Percentiles rank a stretch among this genome's conserved stretches.
Evolutionary conservation across 768 basidiomycete genomes (phyloP).

Genomic region (Lenzites betulinus): DNA sequence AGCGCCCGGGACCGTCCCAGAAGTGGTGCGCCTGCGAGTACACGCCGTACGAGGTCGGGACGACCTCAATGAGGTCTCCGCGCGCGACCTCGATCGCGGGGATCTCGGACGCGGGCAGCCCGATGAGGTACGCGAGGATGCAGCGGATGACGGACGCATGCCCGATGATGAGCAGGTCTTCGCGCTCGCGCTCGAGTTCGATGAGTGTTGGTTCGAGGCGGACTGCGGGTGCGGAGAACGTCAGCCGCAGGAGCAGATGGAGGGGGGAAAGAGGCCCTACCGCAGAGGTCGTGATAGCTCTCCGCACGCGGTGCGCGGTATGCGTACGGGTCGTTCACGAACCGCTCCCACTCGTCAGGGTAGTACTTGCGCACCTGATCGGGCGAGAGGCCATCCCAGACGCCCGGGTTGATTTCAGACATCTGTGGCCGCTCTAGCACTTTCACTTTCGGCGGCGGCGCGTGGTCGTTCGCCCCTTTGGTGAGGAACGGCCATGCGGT

Average conservation of each 20-base stretch:
- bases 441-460: constrained; percentile 55
- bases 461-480: constrained; percentile 24
- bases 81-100: constrained; percentile 97
- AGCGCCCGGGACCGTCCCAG: constrained; percentile 84
- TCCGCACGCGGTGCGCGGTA: constrained; percentile 93
- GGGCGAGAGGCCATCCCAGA: constrained; percentile 95
- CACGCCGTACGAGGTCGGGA: constrained; percentile 88
- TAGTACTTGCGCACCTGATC: constrained; percentile 89
- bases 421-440: constrained; percentile 96
- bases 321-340: constrained; percentile 89
- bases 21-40: constrained; percentile 87
- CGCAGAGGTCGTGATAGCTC: constrained; percentile 94
- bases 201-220: constrained; percentile 92
- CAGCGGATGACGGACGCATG: constrained; percentile 98
- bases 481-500: constrained; percentile 92
- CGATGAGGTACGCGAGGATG: constrained; percentile 89
- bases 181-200: constrained; percentile 91
- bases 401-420: constrained; percentile 96
- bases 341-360: constrained; percentile 92
- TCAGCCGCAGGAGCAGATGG: neutral
- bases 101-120: constrained; percentile 92
- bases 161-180: constrained; percentile 94
- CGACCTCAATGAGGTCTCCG: constrained; percentile 91
- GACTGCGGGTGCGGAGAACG: constrained; percentile 47
- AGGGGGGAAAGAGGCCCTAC: constrained; percentile 39